Base-by-base conservation (phyloP, 2,329 filamentous ascomycete species). In the Ceratocystiopsis sp. region DNA sequence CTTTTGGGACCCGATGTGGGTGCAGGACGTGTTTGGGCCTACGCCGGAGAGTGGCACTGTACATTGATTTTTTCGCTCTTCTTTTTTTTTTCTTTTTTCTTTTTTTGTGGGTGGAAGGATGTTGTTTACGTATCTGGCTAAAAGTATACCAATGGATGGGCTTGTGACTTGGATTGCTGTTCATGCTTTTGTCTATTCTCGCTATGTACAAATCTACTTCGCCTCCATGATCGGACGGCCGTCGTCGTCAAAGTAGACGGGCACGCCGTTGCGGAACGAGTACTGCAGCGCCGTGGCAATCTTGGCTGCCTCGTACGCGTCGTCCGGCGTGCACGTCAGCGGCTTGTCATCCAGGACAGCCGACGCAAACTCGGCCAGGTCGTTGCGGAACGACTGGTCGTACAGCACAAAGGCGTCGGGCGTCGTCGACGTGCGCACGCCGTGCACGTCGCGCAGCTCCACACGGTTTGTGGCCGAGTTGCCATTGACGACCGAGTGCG, bases 241-340 rank as follows among this genome's bases (percentile, higher is more conserved):
- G 2, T 53, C 45, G 17, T 54, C 51, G 38, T 54, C 50, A 49
- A 54, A 54, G 45, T 53, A 54, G 25, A 54, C 52, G 1, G 52
- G 50, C 12, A 50, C 42, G 6, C 51, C 47, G 19, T 47, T 46
- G 11, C 51, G 49, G 48, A 53, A 54, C 15, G 52, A 54, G 44
- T 53, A 19, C 53, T 44, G 45, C 32, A 46, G 42, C 19, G 45
- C 45, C 3, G 42, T 34, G 19, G 35, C 40, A 29, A 46, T 46
- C 37, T 46, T 46, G 39, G 45, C 42, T 1, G 45, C 45, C 38
- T 46, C 45, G 37, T 44, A 44, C 29, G 42, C 45, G 25, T 46
- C 45, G 33, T 46, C 36, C 10, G 35, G 42, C 8, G 42, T 14
- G 37, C 45, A 46, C 11, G 45, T 46, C 19, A 46, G 33, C 18